phyloP scores from a whole-genome alignment of 306 rosid species.

The Begonia loranthoides region DNA sequence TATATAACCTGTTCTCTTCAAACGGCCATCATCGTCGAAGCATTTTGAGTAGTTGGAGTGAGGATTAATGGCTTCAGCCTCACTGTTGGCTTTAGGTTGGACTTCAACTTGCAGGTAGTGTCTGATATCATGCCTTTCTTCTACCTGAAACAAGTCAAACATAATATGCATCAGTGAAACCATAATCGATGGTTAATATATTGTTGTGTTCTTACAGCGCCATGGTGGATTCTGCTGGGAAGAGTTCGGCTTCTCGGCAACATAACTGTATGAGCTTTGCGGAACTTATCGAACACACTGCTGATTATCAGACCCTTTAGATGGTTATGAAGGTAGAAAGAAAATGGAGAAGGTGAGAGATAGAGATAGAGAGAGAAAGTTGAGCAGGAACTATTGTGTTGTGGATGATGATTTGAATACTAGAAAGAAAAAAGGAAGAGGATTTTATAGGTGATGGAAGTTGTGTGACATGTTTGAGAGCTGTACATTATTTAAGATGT shows the following conservation, averaged over 20 bases:
- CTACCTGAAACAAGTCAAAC: conserved; percentile 22
- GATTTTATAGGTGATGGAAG: too few relatives aligned
- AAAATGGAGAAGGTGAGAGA: too few relatives aligned
- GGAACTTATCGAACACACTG: background rate
- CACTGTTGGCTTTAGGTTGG: conserved; percentile 25
- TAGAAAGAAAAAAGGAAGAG: too few relatives aligned
- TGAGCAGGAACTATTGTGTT: too few relatives aligned
- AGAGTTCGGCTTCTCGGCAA: conserved; percentile 61
- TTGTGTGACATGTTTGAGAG: too few relatives aligned
- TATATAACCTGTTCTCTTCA: conserved; percentile 49
- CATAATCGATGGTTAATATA: too few relatives aligned
- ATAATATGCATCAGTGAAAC: too few relatives aligned
- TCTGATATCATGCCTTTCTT: conserved; percentile 50
- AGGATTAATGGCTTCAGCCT: conserved; percentile 24
- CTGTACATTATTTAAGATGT: too few relatives aligned
- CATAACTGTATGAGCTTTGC: conserved; percentile 33
- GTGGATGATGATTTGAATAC: too few relatives aligned
- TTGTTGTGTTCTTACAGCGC: conserved; percentile 29
- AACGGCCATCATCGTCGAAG: conserved; percentile 74
- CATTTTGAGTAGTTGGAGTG: conserved; percentile 43
- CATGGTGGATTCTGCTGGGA: conserved; percentile 70
- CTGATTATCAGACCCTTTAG: background rate
- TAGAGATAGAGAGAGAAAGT: too few relatives aligned
- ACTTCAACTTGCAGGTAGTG: conserved; percentile 49
- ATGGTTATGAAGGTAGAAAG: background rate